These are phyloP conservation scores for Stagonosporopsis rhizophila DNA, from an alignment of 2,329 filamentous ascomycete genomes.

Conservation along the genomic window DNA sequence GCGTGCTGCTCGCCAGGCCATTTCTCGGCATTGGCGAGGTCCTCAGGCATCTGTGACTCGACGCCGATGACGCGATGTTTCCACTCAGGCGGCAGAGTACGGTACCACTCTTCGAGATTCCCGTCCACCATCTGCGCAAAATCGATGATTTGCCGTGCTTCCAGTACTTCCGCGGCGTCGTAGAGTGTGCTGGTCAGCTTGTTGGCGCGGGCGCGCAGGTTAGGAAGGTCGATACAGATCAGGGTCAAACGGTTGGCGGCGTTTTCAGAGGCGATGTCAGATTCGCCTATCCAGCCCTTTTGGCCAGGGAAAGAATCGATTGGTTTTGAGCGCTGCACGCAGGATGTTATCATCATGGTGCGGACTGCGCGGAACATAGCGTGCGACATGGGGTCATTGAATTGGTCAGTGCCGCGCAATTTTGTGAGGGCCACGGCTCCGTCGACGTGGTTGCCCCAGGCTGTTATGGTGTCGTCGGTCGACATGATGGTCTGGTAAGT, in stretches of 20 bases:
- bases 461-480: constrained; percentile 46
- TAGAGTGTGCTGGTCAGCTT: constrained; percentile 37
- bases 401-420: constrained; percentile 48
- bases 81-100: constrained; percentile 46
- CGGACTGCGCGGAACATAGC: constrained; percentile 51
- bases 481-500: constrained; percentile 46
- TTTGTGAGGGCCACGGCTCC: constrained; percentile 51
- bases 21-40: constrained; percentile 37
- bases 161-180: constrained; percentile 25
- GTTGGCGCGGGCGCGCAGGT: constrained; percentile 46
- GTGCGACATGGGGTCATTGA: constrained; percentile 47
- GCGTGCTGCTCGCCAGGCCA: constrained; percentile 51
- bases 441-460: constrained; percentile 52
- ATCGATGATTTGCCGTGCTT: constrained; percentile 44
- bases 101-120: constrained; percentile 48
- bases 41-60: constrained; percentile 35
- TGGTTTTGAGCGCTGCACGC: constrained; percentile 49
- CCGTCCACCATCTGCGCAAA: constrained; percentile 48
- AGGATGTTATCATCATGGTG: constrained; percentile 52
- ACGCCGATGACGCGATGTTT: constrained; percentile 43
- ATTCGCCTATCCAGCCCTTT: constrained; percentile 45
- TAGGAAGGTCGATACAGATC: constrained; percentile 50
- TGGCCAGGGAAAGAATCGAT: constrained; percentile 48
- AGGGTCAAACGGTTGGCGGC: constrained; percentile 51
- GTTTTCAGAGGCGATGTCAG: constrained; percentile 45